These are phyloP conservation scores for Pleurotus tuoliensis DNA, from an alignment of 768 basidiomycete species.

Conservation along the genomic window DNA sequence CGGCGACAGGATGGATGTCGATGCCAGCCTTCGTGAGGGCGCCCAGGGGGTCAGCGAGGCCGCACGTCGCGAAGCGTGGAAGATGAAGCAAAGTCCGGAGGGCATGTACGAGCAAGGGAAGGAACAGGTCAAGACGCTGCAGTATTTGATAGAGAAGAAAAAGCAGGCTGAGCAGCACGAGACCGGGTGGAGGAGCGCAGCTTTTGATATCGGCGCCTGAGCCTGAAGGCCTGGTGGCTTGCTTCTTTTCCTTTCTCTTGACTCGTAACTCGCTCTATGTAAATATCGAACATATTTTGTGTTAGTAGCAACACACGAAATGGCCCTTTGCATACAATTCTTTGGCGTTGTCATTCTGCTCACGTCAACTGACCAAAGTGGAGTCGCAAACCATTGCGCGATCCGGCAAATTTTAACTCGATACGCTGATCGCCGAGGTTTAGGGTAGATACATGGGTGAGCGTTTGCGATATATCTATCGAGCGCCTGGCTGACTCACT, in stretches of 20 bases:
- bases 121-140: slow-evolving; percentile 37
- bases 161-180: slow-evolving; percentile 28
- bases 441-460: too few relatives aligned
- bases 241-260: neutral
- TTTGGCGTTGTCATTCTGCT: too few relatives aligned
- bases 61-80: slow-evolving; percentile 20
- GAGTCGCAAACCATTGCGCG: too few relatives aligned
- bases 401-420: too few relatives aligned
- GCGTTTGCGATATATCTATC: too few relatives aligned
- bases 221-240: neutral
- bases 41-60: slow-evolving; percentile 7
- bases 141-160: slow-evolving; percentile 39
- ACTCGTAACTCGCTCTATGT: too few relatives aligned
- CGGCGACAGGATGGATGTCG: slow-evolving; percentile 15
- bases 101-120: slow-evolving; percentile 28
- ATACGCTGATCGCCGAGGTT: too few relatives aligned
- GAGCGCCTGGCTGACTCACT: too few relatives aligned
- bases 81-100: slow-evolving; percentile 21
- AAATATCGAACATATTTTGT: too few relatives aligned
- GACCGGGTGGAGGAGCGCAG: slow-evolving; percentile 46
- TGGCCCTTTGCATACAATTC: too few relatives aligned
- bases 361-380: too few relatives aligned
- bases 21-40: slow-evolving; percentile 14
- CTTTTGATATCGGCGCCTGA: slow-evolving; percentile 33
- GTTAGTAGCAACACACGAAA: too few relatives aligned